A percentile compares a stretch with the other conserved stretches of the same genome.
Evolutionary conservation across 2,329 filamentous ascomycete genomes (phyloP).

Genomic region (Alternaria novae-zelandiae): DNA sequence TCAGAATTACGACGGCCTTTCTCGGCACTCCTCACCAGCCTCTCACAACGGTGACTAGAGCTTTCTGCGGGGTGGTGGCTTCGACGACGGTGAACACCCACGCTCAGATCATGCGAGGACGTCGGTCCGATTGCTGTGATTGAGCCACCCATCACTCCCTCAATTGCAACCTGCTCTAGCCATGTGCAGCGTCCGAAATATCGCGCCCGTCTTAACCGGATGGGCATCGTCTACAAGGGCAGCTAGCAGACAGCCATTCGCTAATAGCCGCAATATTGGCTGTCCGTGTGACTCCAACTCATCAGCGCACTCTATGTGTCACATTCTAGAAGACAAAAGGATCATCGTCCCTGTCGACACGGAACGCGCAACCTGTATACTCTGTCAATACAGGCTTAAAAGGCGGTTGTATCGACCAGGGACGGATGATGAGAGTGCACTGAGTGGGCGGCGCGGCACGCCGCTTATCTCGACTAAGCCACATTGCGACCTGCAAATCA

Average conservation of each 20-base stretch:
- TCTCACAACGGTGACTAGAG: neutral
- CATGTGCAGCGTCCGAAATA: neutral
- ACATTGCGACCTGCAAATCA: slow-evolving; percentile 8
- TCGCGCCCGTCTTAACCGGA: neutral
- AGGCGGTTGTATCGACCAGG: slow-evolving; percentile 7
- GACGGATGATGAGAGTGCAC: neutral
- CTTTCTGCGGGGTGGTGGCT: slow-evolving; percentile 12
- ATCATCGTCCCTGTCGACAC: slow-evolving; percentile 1
- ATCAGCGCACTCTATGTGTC: slow-evolving; percentile 30
- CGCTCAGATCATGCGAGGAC: slow-evolving; percentile 2
- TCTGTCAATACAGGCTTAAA: neutral
- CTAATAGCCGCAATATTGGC: slow-evolving; percentile 18
- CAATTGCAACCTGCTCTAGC: neutral
- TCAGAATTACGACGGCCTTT: slow-evolving; percentile 7
- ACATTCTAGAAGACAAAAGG: slow-evolving; percentile 31
- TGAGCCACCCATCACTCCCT: neutral
- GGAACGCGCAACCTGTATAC: slow-evolving; percentile 1
- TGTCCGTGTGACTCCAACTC: slow-evolving; percentile 20
- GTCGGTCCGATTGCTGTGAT: slow-evolving; percentile 4
- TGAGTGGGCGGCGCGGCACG: slow-evolving; percentile 13
- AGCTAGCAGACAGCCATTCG: slow-evolving; percentile 13
- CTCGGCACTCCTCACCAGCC: slow-evolving; percentile 14
- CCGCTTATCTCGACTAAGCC: slow-evolving; percentile 20
- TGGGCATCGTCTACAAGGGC: slow-evolving; percentile 5
- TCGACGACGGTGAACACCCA: slow-evolving; percentile 10